Evolutionary conservation across 1,139 yeast genomes (phyloP).

Genomic region (Debaryomyces psychrophilus): DNA sequence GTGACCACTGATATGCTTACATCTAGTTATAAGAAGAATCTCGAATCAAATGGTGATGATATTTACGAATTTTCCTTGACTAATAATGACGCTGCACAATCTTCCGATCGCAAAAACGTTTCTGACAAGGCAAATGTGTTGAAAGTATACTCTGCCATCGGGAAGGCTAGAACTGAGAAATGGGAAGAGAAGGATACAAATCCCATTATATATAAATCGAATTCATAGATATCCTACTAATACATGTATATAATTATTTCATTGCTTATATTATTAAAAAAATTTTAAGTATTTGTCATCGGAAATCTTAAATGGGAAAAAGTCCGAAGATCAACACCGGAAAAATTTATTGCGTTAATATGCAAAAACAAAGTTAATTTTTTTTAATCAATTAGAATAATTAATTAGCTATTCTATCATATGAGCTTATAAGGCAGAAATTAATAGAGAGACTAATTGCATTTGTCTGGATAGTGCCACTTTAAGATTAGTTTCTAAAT

Average conservation of each 20-base stretch:
- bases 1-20: slow-evolving; percentile 15
- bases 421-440: background rate
- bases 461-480: background rate
- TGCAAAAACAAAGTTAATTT: background rate
- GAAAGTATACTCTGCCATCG: slow-evolving; percentile 32
- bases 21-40: slow-evolving; percentile 3
- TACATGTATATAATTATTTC: background rate
- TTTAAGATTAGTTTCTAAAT: background rate
- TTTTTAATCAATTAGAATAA: background rate
- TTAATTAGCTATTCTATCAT: background rate
- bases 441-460: background rate
- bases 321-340: slow-evolving; percentile 12
- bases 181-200: slow-evolving; percentile 30
- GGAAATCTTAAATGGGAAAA: slow-evolving; percentile 6
- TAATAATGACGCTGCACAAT: slow-evolving; percentile 1
- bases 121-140: slow-evolving; percentile 20
- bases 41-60: slow-evolving; percentile 6
- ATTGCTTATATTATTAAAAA: background rate
- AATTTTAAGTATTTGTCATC: slow-evolving; percentile 1
- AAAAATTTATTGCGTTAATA: slow-evolving; percentile 5
- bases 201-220: slow-evolving; percentile 25
- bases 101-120: slow-evolving; percentile 5
- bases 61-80: background rate
- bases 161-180: slow-evolving; percentile 27
- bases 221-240: slow-evolving; percentile 5